Conservation (phyloP, 495 filamentous ascomycete genomes). For the Chlorociboria aeruginascens region DNA sequence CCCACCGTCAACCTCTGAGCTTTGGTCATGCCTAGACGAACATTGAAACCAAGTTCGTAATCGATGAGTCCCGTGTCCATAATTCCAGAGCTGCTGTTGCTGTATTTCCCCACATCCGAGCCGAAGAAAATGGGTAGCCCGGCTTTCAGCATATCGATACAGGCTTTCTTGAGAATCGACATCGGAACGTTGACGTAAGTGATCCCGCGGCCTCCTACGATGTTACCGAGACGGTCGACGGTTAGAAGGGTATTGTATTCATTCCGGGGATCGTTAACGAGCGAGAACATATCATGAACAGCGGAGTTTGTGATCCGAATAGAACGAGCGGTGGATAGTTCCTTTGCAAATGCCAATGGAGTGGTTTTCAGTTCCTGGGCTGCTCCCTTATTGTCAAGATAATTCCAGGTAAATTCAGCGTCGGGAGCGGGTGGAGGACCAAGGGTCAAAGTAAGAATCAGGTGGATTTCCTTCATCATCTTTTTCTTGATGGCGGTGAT, state of each 20-base stretch:
- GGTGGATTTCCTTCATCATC: slow-evolving; percentile 67
- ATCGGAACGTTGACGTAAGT: slow-evolving; percentile 78
- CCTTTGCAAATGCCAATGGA: slow-evolving; percentile 53
- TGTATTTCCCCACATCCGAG: slow-evolving; percentile 75
- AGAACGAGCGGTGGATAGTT: slow-evolving; percentile 33
- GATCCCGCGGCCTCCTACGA: slow-evolving; percentile 56
- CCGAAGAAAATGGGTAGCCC: slow-evolving; percentile 81
- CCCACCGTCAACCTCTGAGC: slow-evolving; percentile 55
- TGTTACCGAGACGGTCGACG: slow-evolving; percentile 67
- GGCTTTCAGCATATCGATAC: slow-evolving; percentile 61
- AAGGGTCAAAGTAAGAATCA: slow-evolving; percentile 64
- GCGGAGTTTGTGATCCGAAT: slow-evolving; percentile 34
- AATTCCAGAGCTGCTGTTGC: slow-evolving; percentile 49
- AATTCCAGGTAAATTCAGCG: slow-evolving; percentile 65
- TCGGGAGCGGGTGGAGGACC: slow-evolving; percentile 60
- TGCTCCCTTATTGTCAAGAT: slow-evolving; percentile 51
- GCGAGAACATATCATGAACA: slow-evolving; percentile 53
- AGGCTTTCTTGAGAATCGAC: slow-evolving; percentile 54
- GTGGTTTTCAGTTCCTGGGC: slow-evolving; percentile 46
- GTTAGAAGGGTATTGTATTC: slow-evolving; percentile 56
- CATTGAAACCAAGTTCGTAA: slow-evolving; percentile 68
- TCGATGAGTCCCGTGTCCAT: slow-evolving; percentile 66
- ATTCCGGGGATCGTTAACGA: slow-evolving; percentile 78
- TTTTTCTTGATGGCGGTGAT: slow-evolving; percentile 47
- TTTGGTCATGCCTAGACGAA: slow-evolving; percentile 60